Evolutionary conservation across 208 protist genomes (phyloP), one percentile per base, ranked within the genome.

Genomic region (Naegleria fowleri): DNA sequence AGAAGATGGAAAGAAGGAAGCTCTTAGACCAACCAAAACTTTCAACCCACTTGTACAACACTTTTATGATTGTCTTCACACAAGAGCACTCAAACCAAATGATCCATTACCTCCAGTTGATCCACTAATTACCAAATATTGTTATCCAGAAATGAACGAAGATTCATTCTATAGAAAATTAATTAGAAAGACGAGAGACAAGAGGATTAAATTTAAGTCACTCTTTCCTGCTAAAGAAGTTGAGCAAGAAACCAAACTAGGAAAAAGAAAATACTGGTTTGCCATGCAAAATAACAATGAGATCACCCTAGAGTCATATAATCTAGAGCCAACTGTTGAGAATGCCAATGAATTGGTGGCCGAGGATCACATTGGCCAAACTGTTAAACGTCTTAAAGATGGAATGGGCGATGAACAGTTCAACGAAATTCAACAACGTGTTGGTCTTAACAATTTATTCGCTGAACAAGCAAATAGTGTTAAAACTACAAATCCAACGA

Each of bases 21-120:
- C 93, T 83, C 90, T 98, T 36, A 91, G 93, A 33, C 97, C 96
- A 13, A 88, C 93, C 4, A 90, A 96, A 3, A 97, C 94, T 0
- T 97, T 96, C 92, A 98, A 98, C 90, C 97, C 97, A 6, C 86
- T 94, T 3, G 36, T 97, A 0, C 96, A 97, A 92, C 93, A 96
- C 90, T 97, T 95, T 86, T 97, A 97, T 92, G 95, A 95, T 75
- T 94, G 92, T 43, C 86, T 98, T 36, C 93, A 94, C 29, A 38
- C 88, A 19, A 79, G 93, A 29, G 86, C 92, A 9, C 52, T 94
- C 36, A 48, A 94, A 16, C 90, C 91, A 15, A 86, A 91, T 36
- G 36, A 94, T 43, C 79, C 33, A 83, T 41, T 51, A 48, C 91
- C 39, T 39, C 59, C 38, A 5, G 67, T 48, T 38, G 90, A 83